Conservation (phyloP, 192 early-diverging fungal genomes). For the Entomortierella parvispora region DNA sequence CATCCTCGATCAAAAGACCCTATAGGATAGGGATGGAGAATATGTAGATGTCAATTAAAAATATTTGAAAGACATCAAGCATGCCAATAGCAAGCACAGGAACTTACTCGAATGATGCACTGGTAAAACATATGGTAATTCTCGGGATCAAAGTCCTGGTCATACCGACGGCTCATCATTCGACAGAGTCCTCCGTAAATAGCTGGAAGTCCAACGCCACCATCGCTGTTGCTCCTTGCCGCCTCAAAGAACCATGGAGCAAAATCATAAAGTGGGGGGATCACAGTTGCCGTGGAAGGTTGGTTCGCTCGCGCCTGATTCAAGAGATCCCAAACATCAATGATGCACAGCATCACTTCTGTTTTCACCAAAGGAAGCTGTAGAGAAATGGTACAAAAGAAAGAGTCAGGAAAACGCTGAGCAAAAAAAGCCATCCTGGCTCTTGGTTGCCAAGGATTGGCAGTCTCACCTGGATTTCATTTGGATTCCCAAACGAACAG, state of each 20-base stretch:
- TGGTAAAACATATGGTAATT: constrained; percentile 79
- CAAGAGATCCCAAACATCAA: constrained; percentile 75
- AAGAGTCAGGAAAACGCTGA: not conserved
- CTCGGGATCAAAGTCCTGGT: constrained; percentile 66
- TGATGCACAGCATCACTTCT: constrained; percentile 70
- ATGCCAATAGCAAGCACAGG: not conserved
- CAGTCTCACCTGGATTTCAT: constrained; percentile 66
- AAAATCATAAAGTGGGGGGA: constrained; percentile 81
- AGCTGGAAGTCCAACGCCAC: constrained; percentile 66
- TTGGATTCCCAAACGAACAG: constrained; percentile 79
- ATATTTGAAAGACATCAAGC: not conserved
- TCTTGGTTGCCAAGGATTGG: no score
- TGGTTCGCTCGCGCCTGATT: constrained; percentile 48
- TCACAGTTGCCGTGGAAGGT: constrained; percentile 27
- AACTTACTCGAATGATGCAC: constrained; percentile 67
- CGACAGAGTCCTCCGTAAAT: constrained; percentile 80
- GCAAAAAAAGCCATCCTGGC: not conserved
- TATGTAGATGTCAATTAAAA: no score
- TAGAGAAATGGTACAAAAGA: not conserved
- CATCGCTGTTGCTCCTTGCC: constrained; percentile 61
- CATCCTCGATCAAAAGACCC: constrained; percentile 68
- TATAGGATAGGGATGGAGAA: no score
- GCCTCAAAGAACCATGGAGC: constrained; percentile 84
- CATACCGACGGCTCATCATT: constrained; percentile 80
- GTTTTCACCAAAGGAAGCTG: constrained; percentile 70